Evolutionary conservation across 2,329 filamentous ascomycete species (phyloP).

Genomic region (Aureobasidium sp.): DNA sequence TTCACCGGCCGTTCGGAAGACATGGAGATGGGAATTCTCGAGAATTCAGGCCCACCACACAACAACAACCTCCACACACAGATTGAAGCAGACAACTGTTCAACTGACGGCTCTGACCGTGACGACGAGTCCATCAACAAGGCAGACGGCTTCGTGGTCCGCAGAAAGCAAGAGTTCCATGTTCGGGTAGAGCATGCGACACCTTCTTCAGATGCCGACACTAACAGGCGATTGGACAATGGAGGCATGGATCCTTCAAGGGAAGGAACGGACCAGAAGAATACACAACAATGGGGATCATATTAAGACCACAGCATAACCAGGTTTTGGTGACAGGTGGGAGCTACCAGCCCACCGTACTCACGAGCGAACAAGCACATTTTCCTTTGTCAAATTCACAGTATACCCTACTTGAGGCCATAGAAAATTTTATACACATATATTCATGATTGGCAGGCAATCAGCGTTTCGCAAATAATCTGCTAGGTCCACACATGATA

Average conservation of each 20-base stretch:
- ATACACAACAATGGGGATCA: not conserved
- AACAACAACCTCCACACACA: not conserved
- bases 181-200: not conserved
- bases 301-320: not conserved
- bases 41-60: conserved; percentile 3
- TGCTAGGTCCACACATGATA: not conserved
- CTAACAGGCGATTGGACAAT: not conserved
- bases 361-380: not conserved
- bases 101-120: not conserved
- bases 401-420: not conserved
- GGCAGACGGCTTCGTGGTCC: not conserved
- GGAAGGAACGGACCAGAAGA: not conserved
- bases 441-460: not conserved
- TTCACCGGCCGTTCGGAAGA: conserved; percentile 2
- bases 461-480: not conserved
- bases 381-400: not conserved
- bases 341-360: not conserved
- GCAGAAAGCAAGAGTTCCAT: conserved; percentile 6
- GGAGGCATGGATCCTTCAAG: not conserved
- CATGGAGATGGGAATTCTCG: conserved; percentile 3
- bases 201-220: not conserved
- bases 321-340: not conserved
- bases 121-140: not conserved
- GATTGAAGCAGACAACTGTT: not conserved
- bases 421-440: not conserved